These are phyloP conservation scores for Candida maesae DNA, from an alignment of 805 yeast genomes.

Conservation along the genomic window DNA sequence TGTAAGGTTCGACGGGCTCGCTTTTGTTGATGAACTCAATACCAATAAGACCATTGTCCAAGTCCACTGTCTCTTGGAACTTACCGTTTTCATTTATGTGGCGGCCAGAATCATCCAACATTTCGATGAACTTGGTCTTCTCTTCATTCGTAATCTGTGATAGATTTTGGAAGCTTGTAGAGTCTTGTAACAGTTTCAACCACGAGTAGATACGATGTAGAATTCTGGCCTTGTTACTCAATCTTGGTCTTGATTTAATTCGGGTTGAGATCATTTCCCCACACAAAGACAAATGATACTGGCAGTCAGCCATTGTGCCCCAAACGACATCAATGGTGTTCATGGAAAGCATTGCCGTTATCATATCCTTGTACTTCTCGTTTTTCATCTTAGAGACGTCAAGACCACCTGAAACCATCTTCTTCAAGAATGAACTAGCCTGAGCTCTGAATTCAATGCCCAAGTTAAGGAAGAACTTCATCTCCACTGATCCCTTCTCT, in stretches of 20 bases:
- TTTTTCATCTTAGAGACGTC: background rate
- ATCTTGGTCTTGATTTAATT: slow-evolving; percentile 57
- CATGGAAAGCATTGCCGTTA: slow-evolving; percentile 82
- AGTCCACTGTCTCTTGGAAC: slow-evolving; percentile 40
- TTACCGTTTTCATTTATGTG: slow-evolving; percentile 25
- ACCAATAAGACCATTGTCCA: slow-evolving; percentile 41
- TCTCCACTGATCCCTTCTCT: slow-evolving; percentile 59
- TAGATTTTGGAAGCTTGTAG: slow-evolving; percentile 34
- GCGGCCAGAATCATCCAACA: slow-evolving; percentile 13
- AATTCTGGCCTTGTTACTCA: slow-evolving; percentile 72
- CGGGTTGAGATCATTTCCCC: slow-evolving; percentile 69
- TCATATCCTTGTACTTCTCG: slow-evolving; percentile 78
- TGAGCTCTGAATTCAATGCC: slow-evolving; percentile 74
- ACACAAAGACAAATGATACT: slow-evolving; percentile 69
- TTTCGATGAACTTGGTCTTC: slow-evolving; percentile 11
- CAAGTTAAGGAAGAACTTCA: slow-evolving; percentile 64
- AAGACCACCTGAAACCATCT: slow-evolving; percentile 43
- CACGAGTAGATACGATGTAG: slow-evolving; percentile 77
- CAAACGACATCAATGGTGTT: slow-evolving; percentile 84
- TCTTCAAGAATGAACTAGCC: slow-evolving; percentile 64
- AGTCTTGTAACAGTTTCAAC: slow-evolving; percentile 70
- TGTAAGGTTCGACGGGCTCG: slow-evolving; percentile 14
- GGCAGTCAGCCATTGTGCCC: slow-evolving; percentile 88
- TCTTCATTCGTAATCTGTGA: slow-evolving; percentile 16
- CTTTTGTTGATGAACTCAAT: slow-evolving; percentile 32